Evolutionary conservation across 2,329 filamentous ascomycete genomes (phyloP).

Genomic region (Ophiostoma triangulosporum): DNA sequence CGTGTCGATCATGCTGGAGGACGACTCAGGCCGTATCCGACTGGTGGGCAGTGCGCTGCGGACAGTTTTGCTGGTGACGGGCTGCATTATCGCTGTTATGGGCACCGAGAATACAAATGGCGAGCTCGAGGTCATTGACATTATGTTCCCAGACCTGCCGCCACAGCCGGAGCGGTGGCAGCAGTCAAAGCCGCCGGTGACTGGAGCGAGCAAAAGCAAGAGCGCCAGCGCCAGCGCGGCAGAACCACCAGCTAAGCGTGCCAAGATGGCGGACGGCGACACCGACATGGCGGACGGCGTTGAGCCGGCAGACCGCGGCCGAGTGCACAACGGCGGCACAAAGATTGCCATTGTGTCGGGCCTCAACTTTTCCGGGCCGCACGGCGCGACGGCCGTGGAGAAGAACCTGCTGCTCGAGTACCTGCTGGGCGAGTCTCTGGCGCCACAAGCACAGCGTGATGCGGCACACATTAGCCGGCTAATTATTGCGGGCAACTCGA

Average conservation of each 20-base stretch:
- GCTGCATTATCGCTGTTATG: slow-evolving; percentile 86
- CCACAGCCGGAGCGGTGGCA: slow-evolving; percentile 73
- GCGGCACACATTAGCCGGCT: slow-evolving; percentile 64
- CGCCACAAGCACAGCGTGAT: slow-evolving; percentile 42
- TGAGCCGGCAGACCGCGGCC: slow-evolving; percentile 36
- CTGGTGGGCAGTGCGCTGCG: slow-evolving; percentile 59
- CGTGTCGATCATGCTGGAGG: slow-evolving; percentile 62
- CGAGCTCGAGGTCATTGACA: slow-evolving; percentile 82
- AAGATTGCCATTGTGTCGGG: slow-evolving; percentile 81
- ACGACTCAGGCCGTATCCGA: slow-evolving; percentile 80
- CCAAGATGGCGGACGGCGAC: slow-evolving; percentile 27
- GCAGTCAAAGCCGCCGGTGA: slow-evolving; percentile 35
- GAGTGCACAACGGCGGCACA: slow-evolving; percentile 20
- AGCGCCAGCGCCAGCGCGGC: slow-evolving; percentile 9
- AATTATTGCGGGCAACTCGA: slow-evolving; percentile 81
- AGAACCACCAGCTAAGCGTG: slow-evolving; percentile 12
- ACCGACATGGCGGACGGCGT: slow-evolving; percentile 46
- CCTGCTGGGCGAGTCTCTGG: slow-evolving; percentile 68
- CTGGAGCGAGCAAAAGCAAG: slow-evolving; percentile 15
- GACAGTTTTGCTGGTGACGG: slow-evolving; percentile 67
- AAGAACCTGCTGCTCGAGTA: slow-evolving; percentile 74
- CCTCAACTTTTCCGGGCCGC: slow-evolving; percentile 64
- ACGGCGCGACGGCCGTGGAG: slow-evolving; percentile 57
- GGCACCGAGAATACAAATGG: slow-evolving; percentile 88
- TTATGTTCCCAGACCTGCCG: slow-evolving; percentile 76